These are phyloP conservation scores for Lathyrus aphaca DNA, from an alignment of 306 rosid genomes.

Conservation along the genomic window DNA sequence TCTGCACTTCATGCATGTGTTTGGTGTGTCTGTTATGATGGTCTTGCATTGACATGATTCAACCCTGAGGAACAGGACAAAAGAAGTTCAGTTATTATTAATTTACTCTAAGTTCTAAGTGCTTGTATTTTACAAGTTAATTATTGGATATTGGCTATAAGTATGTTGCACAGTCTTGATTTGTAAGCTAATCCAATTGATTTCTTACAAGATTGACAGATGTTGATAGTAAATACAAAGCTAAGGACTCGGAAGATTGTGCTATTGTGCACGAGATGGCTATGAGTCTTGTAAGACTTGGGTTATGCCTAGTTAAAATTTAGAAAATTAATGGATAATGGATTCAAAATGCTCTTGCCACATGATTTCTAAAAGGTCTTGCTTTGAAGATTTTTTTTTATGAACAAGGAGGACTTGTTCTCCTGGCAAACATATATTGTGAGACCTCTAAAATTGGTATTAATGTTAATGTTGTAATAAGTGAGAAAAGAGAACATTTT, in stretches of 20 bases:
- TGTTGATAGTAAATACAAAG: background rate
- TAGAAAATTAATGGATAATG: background rate
- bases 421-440: background rate
- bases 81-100: background rate
- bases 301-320: background rate
- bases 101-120: no score
- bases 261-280: background rate
- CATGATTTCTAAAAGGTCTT: background rate
- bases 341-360: background rate
- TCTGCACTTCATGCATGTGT: constrained; percentile 43
- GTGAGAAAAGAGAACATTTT: no score
- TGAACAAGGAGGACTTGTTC: background rate
- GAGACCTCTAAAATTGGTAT: background rate
- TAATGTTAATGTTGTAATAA: no score
- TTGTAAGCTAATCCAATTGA: no score
- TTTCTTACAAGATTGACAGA: background rate
- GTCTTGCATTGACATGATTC: background rate
- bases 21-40: constrained; percentile 27
- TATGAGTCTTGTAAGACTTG: background rate
- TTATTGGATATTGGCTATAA: no score
- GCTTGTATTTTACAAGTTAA: no score
- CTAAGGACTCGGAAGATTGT: background rate
- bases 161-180: no score
- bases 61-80: background rate
- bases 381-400: background rate